These are phyloP conservation scores for Penicillium odoratum DNA, from an alignment of 495 filamentous ascomycete genomes.

Conservation along the genomic window DNA sequence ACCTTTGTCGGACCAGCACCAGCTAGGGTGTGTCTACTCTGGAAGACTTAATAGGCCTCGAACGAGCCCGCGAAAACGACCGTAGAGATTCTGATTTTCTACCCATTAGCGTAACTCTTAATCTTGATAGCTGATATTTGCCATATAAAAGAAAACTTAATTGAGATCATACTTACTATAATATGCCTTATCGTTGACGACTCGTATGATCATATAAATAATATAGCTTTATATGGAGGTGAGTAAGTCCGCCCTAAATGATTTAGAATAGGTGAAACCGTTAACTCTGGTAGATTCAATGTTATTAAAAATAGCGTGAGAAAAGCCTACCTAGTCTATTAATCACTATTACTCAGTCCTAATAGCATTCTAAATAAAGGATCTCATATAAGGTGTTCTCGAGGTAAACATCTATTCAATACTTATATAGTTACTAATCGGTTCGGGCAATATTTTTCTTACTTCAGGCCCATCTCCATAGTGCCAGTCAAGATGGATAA, in stretches of 20 bases:
- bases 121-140: not conserved
- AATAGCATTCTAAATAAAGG: not conserved
- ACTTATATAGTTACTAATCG: not conserved
- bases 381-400: constrained; percentile 1
- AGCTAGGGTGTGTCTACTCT: constrained; percentile 1
- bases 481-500: constrained; percentile 1
- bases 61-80: not conserved
- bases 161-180: not conserved
- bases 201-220: constrained; percentile 2
- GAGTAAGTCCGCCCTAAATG: constrained; percentile 1
- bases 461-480: not conserved
- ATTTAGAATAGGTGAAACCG: not conserved
- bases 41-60: constrained; percentile 1
- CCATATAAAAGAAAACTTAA: not conserved
- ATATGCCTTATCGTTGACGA: not conserved
- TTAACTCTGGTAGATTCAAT: not conserved
- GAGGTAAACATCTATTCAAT: not conserved
- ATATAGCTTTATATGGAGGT: constrained; percentile 1
- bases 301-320: not conserved
- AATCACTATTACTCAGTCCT: not conserved
- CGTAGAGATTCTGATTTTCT: not conserved
- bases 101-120: no score
- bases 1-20: not conserved
- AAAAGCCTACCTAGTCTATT: not conserved
- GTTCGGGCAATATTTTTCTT: not conserved